Evolutionary conservation across 305 asterid species (phyloP).

Genomic region (Fraxinus sp.): DNA sequence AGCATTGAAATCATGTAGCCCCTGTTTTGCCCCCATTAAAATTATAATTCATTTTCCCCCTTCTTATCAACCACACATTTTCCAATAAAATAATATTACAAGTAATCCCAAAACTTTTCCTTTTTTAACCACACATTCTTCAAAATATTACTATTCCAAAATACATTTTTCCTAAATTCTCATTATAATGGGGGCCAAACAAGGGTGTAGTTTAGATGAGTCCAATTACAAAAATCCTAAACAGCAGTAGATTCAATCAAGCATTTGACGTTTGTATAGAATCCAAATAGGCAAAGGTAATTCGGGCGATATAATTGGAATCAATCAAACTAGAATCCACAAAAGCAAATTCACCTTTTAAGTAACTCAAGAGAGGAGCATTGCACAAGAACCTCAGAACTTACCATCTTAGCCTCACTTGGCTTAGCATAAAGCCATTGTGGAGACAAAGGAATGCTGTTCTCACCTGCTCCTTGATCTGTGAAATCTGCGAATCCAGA

Average conservation of each 20-base stretch:
- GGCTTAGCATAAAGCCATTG: slow-evolving; percentile 95
- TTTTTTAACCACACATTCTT: no score
- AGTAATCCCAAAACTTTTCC: no score
- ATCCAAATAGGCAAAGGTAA: neutral
- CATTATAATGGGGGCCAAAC: no score
- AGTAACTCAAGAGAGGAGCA: neutral
- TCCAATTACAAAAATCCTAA: neutral
- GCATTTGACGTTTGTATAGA: neutral
- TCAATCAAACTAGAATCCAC: neutral
- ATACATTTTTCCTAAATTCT: no score
- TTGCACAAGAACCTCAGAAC: slow-evolving; percentile 13
- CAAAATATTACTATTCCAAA: no score
- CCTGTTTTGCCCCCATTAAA: no score
- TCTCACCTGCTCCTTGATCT: slow-evolving; percentile 75
- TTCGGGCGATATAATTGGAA: neutral
- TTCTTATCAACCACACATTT: no score
- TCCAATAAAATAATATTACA: no score
- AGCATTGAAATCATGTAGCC: neutral
- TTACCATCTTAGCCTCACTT: slow-evolving; percentile 71
- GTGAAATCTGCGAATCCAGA: slow-evolving; percentile 30
- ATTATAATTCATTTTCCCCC: no score
- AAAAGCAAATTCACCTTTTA: slow-evolving; percentile 2
- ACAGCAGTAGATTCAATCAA: neutral
- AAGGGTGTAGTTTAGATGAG: neutral
- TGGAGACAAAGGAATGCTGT: slow-evolving; percentile 88